phyloP scores from a whole-genome alignment of 2,329 filamentous ascomycete species.

The Fusarium concolor region DNA sequence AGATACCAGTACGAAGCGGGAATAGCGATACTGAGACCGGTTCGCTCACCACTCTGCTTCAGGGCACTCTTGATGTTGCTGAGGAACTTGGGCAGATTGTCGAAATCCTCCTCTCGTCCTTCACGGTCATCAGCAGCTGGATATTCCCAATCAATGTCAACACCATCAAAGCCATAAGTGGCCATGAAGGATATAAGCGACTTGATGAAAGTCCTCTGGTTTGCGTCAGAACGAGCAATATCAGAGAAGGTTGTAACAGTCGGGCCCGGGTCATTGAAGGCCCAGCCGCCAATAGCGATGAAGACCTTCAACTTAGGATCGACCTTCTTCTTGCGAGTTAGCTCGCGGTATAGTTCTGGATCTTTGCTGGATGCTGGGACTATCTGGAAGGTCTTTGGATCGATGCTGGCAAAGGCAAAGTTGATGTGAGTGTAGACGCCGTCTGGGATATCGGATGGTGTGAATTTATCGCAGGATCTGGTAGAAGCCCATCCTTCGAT shows the following conservation, averaged over 20 bases:
- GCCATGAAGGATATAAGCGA: slow-evolving; percentile 28
- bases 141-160: slow-evolving; percentile 15
- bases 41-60: slow-evolving; percentile 33
- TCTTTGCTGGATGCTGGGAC: not conserved
- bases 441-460: not conserved
- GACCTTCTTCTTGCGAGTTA: not conserved
- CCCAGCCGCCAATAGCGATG: slow-evolving; percentile 54
- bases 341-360: not conserved
- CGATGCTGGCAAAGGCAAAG: not conserved
- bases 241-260: slow-evolving; percentile 44
- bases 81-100: slow-evolving; percentile 48
- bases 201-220: slow-evolving; percentile 2
- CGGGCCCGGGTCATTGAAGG: slow-evolving; percentile 52
- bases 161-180: slow-evolving; percentile 36
- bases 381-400: not conserved
- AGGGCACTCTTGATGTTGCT: slow-evolving; percentile 7
- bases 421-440: not conserved
- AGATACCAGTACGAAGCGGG: slow-evolving; percentile 47
- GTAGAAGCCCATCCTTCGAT: not conserved
- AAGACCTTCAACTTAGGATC: not conserved
- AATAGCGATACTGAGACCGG: slow-evolving; percentile 8
- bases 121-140: slow-evolving; percentile 50
- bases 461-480: not conserved
- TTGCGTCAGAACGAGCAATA: not conserved
- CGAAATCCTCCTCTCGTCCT: slow-evolving; percentile 52